phyloP scores from a whole-genome alignment of 1,284 basidiomycete genomes.

The Ceratobasidium sp. region DNA sequence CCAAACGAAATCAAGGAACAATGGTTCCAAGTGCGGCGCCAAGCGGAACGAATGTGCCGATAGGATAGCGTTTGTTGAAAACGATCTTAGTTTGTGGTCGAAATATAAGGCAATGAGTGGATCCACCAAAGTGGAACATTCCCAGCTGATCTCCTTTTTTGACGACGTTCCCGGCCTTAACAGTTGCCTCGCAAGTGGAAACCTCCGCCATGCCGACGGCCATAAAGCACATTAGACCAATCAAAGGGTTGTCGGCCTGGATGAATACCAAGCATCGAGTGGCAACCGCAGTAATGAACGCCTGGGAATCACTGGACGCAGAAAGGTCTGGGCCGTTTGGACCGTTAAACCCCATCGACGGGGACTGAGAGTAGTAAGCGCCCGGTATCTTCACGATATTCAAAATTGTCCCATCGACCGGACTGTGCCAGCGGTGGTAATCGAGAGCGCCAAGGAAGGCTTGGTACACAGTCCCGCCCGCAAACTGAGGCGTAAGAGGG shows the following conservation, averaged over 20 bases:
- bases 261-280: conserved; percentile 66
- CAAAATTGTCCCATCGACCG: conserved; percentile 61
- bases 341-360: conserved; percentile 41
- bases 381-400: conserved; percentile 60
- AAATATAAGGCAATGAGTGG: conserved; percentile 60
- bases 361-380: conserved; percentile 61
- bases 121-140: conserved; percentile 66
- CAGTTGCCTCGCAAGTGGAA: conserved; percentile 59
- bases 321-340: conserved; percentile 50
- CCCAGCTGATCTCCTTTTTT: conserved; percentile 62
- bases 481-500: conserved; percentile 54
- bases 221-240: conserved; percentile 64
- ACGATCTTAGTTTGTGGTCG: conserved; percentile 42
- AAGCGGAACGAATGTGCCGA: no score
- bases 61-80: background rate
- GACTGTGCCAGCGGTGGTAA: conserved; percentile 68
- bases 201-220: conserved; percentile 67
- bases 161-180: conserved; percentile 53
- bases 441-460: conserved; percentile 61
- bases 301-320: conserved; percentile 54
- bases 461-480: conserved; percentile 65
- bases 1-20: no score
- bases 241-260: conserved; percentile 60
- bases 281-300: conserved; percentile 55
- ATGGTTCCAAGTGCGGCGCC: no score